Evolutionary conservation across 2,329 filamentous ascomycete genomes (phyloP).

Genomic region (Colletotrichum sp.): DNA sequence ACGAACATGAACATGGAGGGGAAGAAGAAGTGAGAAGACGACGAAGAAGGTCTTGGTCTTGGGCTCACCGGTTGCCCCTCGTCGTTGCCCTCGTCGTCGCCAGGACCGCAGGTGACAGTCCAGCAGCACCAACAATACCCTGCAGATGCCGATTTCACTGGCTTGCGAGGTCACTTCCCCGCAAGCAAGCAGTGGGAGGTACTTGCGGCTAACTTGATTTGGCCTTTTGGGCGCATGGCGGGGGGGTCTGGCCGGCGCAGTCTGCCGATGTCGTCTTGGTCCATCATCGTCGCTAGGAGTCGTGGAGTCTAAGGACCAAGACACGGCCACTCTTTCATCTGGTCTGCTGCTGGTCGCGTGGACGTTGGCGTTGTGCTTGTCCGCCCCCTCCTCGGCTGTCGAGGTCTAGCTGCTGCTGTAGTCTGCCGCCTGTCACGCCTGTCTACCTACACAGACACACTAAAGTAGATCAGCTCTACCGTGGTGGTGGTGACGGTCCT

Average conservation of each 20-base stretch:
- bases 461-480: background rate
- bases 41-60: background rate
- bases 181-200: conserved; percentile 2
- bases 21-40: background rate
- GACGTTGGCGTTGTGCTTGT: background rate
- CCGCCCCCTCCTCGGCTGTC: background rate
- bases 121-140: background rate
- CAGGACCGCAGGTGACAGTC: background rate
- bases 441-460: background rate
- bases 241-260: background rate
- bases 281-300: background rate
- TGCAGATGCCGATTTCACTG: background rate
- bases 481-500: background rate
- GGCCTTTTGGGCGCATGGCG: conserved; percentile 1
- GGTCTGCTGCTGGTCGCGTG: background rate
- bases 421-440: background rate
- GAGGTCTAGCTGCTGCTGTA: background rate
- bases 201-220: background rate
- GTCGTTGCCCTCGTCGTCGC: background rate
- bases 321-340: background rate
- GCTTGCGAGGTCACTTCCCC: background rate
- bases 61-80: background rate
- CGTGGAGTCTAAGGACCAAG: background rate
- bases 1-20: background rate
- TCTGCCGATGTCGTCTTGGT: background rate